Percentiles rank a stretch among this genome's conserved stretches.
Conservation (phyloP, 176 grass and related monocot species). For the Alloteropsis semialata region DNA sequence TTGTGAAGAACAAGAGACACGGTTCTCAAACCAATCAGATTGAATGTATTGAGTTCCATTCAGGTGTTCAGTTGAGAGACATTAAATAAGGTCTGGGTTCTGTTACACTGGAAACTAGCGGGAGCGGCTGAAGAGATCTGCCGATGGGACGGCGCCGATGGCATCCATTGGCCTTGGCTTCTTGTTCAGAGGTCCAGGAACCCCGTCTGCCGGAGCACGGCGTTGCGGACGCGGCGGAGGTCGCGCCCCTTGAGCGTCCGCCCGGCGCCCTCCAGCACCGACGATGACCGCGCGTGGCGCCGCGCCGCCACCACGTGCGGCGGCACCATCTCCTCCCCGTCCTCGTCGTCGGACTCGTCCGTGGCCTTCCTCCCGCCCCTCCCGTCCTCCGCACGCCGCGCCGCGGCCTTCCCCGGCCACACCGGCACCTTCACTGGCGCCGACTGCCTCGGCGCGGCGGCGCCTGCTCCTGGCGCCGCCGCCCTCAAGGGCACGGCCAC, state of each 20-base stretch:
- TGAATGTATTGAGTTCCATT: constrained; percentile 40
- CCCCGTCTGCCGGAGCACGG: constrained; percentile 47
- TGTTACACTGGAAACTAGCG: background rate
- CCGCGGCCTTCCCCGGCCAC: constrained; percentile 25
- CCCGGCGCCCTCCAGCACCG: constrained; percentile 59
- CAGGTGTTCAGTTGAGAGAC: background rate
- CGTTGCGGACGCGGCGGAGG: constrained; percentile 60
- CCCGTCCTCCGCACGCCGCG: background rate
- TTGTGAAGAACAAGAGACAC: background rate
- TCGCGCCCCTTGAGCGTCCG: constrained; percentile 57
- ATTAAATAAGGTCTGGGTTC: background rate
- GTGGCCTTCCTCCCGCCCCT: background rate
- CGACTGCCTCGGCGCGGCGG: constrained; percentile 36
- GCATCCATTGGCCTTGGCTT: background rate
- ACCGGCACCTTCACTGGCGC: constrained; percentile 53
- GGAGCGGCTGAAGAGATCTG: background rate
- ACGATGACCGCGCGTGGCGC: constrained; percentile 49
- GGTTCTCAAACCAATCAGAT: constrained; percentile 14
- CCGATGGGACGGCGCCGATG: background rate
- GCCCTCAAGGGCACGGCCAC: constrained; percentile 13
- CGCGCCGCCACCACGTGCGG: constrained; percentile 60
- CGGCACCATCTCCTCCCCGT: constrained; percentile 43
- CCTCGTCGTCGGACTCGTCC: constrained; percentile 32
- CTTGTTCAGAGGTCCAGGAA: constrained; percentile 54
- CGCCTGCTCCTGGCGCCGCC: background rate